Percentiles rank a stretch among this genome's conserved stretches.
Evolutionary conservation across 2,329 filamentous ascomycete genomes (phyloP).

Genomic region (Dactylonectria estremocensis): DNA sequence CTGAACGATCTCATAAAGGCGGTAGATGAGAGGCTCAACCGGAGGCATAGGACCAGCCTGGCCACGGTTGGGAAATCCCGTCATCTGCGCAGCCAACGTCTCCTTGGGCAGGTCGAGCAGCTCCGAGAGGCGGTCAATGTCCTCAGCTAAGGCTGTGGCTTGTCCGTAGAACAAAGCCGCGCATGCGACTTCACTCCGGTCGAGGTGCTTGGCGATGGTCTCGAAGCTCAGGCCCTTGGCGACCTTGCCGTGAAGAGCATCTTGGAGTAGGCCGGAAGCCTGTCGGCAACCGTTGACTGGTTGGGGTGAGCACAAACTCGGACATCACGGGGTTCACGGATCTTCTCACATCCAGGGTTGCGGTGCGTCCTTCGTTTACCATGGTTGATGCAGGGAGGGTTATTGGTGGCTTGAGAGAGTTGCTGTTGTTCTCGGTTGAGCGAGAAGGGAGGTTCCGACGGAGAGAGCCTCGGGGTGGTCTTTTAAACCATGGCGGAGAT

Average conservation of each 20-base stretch:
- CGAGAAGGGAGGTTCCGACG: conserved; percentile 4
- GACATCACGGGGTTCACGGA: conserved; percentile 6
- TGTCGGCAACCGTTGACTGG: conserved; percentile 76
- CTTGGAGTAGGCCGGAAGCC: conserved; percentile 79
- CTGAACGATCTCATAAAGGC: conserved; percentile 94
- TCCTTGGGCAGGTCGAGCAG: conserved; percentile 74
- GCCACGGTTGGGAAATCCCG: conserved; percentile 85
- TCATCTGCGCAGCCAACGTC: conserved; percentile 73
- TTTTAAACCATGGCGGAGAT: not conserved
- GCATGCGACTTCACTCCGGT: conserved; percentile 85
- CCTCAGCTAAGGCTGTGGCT: conserved; percentile 79
- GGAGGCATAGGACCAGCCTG: conserved; percentile 65
- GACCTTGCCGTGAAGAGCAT: conserved; percentile 83
- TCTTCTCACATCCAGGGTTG: conserved; percentile 56
- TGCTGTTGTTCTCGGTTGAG: conserved; percentile 20
- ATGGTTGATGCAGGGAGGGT: conserved; percentile 30
- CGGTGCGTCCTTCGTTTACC: conserved; percentile 48
- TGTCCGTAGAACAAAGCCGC: conserved; percentile 95
- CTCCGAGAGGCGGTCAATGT: conserved; percentile 75
- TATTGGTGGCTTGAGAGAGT: conserved; percentile 12
- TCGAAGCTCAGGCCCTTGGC: conserved; percentile 83
- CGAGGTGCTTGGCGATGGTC: conserved; percentile 79
- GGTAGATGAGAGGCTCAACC: conserved; percentile 75
- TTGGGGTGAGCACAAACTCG: conserved; percentile 32
- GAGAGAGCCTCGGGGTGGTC: not conserved